Evolutionary conservation across 2,329 filamentous ascomycete species (phyloP).

Genomic region (Xylaria sp.): DNA sequence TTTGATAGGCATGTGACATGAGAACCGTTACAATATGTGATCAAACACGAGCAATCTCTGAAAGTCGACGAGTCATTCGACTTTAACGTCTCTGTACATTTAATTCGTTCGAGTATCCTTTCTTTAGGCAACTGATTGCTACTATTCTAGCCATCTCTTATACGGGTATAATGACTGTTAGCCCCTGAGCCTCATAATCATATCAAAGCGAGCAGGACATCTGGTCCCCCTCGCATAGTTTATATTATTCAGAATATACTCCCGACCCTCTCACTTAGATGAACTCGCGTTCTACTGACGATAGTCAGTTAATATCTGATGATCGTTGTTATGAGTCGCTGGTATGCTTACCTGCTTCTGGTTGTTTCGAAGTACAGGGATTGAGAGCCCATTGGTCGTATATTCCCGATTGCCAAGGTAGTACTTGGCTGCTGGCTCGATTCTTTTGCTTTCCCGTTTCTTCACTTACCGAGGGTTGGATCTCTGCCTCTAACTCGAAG

Average conservation of each 20-base stretch:
- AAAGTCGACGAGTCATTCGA: no score
- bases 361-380: background rate
- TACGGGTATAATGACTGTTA: background rate
- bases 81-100: background rate
- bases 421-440: conserved; percentile 16
- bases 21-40: no score
- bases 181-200: background rate
- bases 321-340: background rate
- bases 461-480: background rate
- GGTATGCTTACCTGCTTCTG: background rate
- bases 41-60: no score
- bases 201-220: background rate
- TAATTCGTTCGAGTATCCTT: no score
- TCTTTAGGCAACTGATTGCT: background rate
- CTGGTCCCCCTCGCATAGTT: background rate
- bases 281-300: background rate
- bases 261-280: background rate
- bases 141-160: background rate
- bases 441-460: background rate
- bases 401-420: conserved; percentile 14
- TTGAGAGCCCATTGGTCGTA: conserved; percentile 4
- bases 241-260: background rate
- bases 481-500: conserved; percentile 7
- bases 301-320: background rate
- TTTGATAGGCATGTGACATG: no score